Conservation (phyloP, 495 filamentous ascomycete genomes). For the Choiromyces venosus region DNA sequence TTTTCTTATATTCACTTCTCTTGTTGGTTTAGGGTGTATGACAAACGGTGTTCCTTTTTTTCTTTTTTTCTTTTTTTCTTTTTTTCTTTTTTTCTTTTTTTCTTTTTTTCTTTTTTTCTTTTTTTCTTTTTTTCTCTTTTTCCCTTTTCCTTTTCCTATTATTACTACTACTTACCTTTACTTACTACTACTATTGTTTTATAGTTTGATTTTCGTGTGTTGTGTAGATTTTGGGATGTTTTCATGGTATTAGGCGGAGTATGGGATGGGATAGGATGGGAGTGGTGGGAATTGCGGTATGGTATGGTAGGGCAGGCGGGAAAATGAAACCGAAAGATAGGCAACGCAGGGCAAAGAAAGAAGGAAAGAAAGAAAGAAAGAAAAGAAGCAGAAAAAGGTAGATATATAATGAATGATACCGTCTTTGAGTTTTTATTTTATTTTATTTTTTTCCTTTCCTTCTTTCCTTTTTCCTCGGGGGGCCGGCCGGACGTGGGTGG, state of each 20-base stretch:
- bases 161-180: neutral
- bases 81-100: neutral
- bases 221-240: constrained; percentile 2
- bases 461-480: neutral
- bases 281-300: neutral
- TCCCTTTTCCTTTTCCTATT: constrained; percentile 9
- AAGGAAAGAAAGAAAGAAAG: neutral
- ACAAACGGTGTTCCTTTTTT: constrained; percentile 1
- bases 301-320: too few relatives aligned
- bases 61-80: constrained; percentile 8
- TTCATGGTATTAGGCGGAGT: neutral
- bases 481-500: neutral
- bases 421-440: neutral
- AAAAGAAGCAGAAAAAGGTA: neutral
- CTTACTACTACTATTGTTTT: neutral
- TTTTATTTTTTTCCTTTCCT: too few relatives aligned
- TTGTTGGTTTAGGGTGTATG: constrained; percentile 12
- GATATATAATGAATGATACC: constrained; percentile 7
- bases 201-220: neutral
- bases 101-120: constrained; percentile 13
- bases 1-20: neutral
- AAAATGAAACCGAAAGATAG: neutral
- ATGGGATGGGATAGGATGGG: neutral
- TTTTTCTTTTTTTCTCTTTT: constrained; percentile 12
- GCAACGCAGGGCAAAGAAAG: neutral